Percentiles rank a stretch among this genome's conserved stretches.
phyloP scores from a whole-genome alignment of 2,329 filamentous ascomycete species.

The Aphanocladium album region DNA sequence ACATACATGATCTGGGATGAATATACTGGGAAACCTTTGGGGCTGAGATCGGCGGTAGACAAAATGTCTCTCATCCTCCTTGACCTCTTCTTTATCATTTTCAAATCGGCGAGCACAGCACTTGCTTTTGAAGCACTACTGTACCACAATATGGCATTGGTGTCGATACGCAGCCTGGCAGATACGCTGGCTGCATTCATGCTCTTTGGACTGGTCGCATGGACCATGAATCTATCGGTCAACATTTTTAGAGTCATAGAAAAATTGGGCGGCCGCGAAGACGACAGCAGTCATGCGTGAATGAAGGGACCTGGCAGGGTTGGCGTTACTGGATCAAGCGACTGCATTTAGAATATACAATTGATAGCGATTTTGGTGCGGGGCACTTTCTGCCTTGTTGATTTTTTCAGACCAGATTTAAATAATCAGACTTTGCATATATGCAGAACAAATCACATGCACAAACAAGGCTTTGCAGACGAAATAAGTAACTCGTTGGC shows the following conservation, averaged over 20 bases:
- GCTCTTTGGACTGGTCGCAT: conserved; percentile 77
- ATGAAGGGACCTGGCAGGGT: background rate
- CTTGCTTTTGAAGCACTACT: conserved; percentile 83
- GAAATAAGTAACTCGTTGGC: background rate
- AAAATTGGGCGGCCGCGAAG: conserved; percentile 52
- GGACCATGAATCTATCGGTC: conserved; percentile 84
- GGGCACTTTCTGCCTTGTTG: background rate
- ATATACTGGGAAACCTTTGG: conserved; percentile 89
- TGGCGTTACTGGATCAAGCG: conserved; percentile 8
- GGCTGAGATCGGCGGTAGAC: conserved; percentile 73
- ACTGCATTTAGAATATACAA: background rate
- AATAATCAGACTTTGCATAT: background rate
- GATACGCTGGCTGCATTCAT: conserved; percentile 73
- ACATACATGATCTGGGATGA: conserved; percentile 95
- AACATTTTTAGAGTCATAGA: conserved; percentile 71
- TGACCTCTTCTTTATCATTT: conserved; percentile 94
- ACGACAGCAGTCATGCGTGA: conserved; percentile 26
- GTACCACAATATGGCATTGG: conserved; percentile 38
- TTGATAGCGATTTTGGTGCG: background rate
- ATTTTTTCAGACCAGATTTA: background rate
- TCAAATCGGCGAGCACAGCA: conserved; percentile 88
- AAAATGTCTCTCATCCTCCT: conserved; percentile 88
- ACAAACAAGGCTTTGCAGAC: background rate
- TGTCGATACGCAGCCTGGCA: conserved; percentile 46
- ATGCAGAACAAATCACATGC: background rate